Base-by-base conservation (phyloP, 306 rosid species). In the Fragaria vesca region DNA sequence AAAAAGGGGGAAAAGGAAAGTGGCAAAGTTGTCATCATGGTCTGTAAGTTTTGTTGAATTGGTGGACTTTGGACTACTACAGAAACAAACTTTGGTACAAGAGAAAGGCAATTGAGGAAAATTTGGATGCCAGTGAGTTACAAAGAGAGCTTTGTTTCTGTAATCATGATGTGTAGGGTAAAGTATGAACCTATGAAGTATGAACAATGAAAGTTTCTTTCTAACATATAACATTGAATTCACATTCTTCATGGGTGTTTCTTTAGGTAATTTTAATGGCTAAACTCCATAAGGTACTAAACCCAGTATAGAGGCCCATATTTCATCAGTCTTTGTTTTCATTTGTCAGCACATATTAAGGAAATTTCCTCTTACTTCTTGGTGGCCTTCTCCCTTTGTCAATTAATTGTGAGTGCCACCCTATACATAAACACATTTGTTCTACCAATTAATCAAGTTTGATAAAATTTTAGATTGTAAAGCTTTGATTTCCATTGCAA, bases 1-100 rank as follows among this genome's bases (percentile, higher is more conserved):
- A 78, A 79, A 78, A 78, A 82, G 71, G 72, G 38, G 60, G 38
- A 68, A 1, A 69, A n/a, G 80, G 58, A 82, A 90, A 87, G 91
- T 66, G 73, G 79, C 55, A 73, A 52, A 79, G 86, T 83, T 87
- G 88, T 87, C 89, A 85, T 89, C 70, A 86, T 87, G 83, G 81
- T 79, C 46, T 83, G 77, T 79, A 20, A 38, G 15, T 75, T 55
- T 24, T 9, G 34, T 85, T 82, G 83, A 80, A 70, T 87, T 54
- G 85, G 76, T 84, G 85, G 81, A 84, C 85, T 75, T 55, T 36
- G 70, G 74, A 80, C 65, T 78, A 76, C 68, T 77, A 74, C 77
- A 78, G 54, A 71, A 61, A 65, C 32, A 42, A 3, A 63, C 82
- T 90, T 90, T 85, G 90, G 82, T 85, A 86, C 73, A 89, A 86